Conservation (phyloP, 345 rosid species). For the Zanthoxylum bungeanum region DNA sequence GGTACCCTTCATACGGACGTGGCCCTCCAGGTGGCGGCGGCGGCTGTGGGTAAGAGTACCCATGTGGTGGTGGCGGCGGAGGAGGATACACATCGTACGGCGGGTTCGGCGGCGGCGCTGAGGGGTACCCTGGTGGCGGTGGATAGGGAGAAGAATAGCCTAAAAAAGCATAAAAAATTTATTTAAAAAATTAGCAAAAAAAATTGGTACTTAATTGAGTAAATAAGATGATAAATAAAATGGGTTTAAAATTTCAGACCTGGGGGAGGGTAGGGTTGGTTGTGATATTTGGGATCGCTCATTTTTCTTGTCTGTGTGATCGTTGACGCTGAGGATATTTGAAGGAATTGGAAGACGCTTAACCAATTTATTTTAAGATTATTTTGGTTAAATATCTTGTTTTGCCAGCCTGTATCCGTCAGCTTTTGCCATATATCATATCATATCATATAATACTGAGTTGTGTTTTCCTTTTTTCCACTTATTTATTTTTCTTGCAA, state of each 20-base stretch:
- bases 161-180: constrained; percentile 9
- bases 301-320: constrained; percentile 12
- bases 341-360: neutral
- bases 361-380: neutral
- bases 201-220: neutral
- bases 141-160: constrained; percentile 32
- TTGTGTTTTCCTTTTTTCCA: neutral
- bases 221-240: too few relatives aligned
- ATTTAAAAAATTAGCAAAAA: constrained; percentile 5
- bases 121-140: constrained; percentile 51
- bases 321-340: neutral
- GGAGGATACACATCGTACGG: constrained; percentile 60
- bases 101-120: constrained; percentile 55
- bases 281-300: constrained; percentile 42
- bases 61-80: constrained; percentile 38
- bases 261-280: constrained; percentile 59
- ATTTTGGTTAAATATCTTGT: neutral
- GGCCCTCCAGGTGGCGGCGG: constrained; percentile 43
- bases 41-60: constrained; percentile 47
- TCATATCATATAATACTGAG: neutral
- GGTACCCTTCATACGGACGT: constrained; percentile 59
- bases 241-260: constrained; percentile 22
- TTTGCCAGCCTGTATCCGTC: constrained; percentile 11
- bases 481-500: neutral
- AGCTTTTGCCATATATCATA: constrained; percentile 4